These are phyloP conservation scores for Penicillium malachiteum DNA, from an alignment of 495 filamentous ascomycete genomes.

Conservation along the genomic window DNA sequence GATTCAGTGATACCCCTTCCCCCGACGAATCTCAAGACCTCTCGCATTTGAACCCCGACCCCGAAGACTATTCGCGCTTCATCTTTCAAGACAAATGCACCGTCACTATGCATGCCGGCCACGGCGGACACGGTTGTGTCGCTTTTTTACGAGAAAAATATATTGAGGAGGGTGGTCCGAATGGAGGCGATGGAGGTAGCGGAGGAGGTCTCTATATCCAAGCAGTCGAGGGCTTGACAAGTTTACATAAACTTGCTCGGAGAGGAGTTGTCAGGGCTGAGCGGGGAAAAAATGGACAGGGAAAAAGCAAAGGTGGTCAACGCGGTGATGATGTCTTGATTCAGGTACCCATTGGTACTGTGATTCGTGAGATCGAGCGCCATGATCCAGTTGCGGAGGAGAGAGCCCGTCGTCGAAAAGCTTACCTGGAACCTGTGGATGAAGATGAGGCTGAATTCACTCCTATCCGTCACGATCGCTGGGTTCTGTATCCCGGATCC, in stretches of 20 bases:
- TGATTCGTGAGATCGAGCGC: slow-evolving; percentile 77
- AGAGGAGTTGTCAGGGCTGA: slow-evolving; percentile 73
- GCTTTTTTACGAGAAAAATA: slow-evolving; percentile 91
- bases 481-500: slow-evolving; percentile 78
- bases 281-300: slow-evolving; percentile 80
- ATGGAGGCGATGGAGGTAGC: slow-evolving; percentile 90
- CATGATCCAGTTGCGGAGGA: slow-evolving; percentile 75
- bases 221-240: slow-evolving; percentile 84
- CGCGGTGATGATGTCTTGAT: slow-evolving; percentile 85
- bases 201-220: slow-evolving; percentile 95
- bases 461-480: slow-evolving; percentile 60
- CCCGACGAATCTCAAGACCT: slow-evolving; percentile 30
- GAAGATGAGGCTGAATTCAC: slow-evolving; percentile 29
- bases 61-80: slow-evolving; percentile 76
- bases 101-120: slow-evolving; percentile 70
- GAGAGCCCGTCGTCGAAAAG: slow-evolving; percentile 32
- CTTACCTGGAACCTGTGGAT: slow-evolving; percentile 24
- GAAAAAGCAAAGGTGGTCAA: slow-evolving; percentile 74
- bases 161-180: slow-evolving; percentile 84
- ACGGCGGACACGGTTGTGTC: slow-evolving; percentile 87
- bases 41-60: slow-evolving; percentile 71
- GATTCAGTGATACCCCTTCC: slow-evolving; percentile 9
- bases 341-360: slow-evolving; percentile 88
- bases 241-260: slow-evolving; percentile 85
- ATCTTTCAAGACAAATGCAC: slow-evolving; percentile 85